phyloP scores from a whole-genome alignment of 805 yeast species.

The Metschnikowia santaceciliae region DNA sequence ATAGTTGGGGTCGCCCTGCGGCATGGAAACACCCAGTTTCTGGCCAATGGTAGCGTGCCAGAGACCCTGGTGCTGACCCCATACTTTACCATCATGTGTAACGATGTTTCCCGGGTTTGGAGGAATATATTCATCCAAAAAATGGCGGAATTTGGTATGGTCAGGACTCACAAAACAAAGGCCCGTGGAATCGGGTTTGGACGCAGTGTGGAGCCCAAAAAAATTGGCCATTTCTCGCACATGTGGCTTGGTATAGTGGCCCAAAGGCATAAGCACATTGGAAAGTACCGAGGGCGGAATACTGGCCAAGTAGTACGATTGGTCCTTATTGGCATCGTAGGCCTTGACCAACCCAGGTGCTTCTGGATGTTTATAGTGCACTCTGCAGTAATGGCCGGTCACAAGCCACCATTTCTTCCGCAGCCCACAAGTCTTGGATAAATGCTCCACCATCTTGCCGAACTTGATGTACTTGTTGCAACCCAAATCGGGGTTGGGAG shows the following conservation, averaged over 20 bases:
- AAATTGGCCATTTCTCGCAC: slow-evolving; percentile 64
- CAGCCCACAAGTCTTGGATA: slow-evolving; percentile 24
- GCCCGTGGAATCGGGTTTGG: slow-evolving; percentile 93
- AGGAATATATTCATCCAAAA: slow-evolving; percentile 68
- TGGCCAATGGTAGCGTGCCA: slow-evolving; percentile 98
- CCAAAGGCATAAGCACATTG: slow-evolving; percentile 71
- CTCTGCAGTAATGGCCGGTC: slow-evolving; percentile 77
- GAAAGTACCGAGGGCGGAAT: slow-evolving; percentile 45
- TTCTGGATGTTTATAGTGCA: slow-evolving; percentile 34
- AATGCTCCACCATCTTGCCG: slow-evolving; percentile 64
- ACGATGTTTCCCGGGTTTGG: slow-evolving; percentile 75
- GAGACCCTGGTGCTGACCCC: slow-evolving; percentile 82
- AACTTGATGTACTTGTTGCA: slow-evolving; percentile 87
- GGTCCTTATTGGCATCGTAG: slow-evolving; percentile 66
- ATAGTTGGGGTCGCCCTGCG: slow-evolving; percentile 76
- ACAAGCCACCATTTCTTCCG: slow-evolving; percentile 71
- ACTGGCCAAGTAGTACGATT: slow-evolving; percentile 82
- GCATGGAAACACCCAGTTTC: slow-evolving; percentile 72
- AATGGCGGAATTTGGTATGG: slow-evolving; percentile 61
- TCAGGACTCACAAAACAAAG: slow-evolving; percentile 79
- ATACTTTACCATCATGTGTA: slow-evolving; percentile 66
- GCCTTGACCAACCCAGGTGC: slow-evolving; percentile 47
- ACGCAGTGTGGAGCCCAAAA: slow-evolving; percentile 53
- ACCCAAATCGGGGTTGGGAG: slow-evolving; percentile 93
- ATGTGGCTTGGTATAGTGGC: slow-evolving; percentile 70